These are phyloP conservation scores for Rhododendron vialii DNA, from an alignment of 148 eudicot species.

Conservation along the genomic window DNA sequence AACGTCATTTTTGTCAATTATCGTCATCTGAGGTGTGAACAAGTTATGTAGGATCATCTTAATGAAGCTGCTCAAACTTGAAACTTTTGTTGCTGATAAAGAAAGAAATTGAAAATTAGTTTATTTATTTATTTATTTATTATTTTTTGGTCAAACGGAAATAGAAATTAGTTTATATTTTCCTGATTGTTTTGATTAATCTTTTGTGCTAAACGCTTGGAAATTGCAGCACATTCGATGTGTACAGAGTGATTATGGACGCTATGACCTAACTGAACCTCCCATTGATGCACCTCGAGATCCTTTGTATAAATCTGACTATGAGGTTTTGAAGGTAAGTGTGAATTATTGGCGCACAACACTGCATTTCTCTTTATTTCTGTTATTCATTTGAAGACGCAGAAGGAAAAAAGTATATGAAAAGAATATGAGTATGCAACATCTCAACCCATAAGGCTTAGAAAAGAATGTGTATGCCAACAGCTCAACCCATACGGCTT, in stretches of 20 bases:
- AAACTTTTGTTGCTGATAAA: background rate
- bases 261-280: conserved; percentile 89
- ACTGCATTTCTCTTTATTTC: background rate
- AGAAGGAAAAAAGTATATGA: background rate
- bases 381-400: background rate
- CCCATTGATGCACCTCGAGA: conserved; percentile 97
- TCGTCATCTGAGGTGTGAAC: background rate
- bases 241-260: conserved; percentile 88
- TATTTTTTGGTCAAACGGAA: no score
- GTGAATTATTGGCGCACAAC: background rate
- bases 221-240: conserved; percentile 80
- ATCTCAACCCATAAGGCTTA: background rate
- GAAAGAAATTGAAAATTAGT: background rate
- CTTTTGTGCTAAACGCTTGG: background rate
- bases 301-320: conserved; percentile 92
- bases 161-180: background rate
- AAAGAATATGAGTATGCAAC: background rate
- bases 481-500: background rate
- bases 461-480: background rate
- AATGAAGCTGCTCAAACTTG: background rate
- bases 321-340: conserved; percentile 72
- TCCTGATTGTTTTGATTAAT: background rate
- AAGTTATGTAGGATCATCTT: background rate
- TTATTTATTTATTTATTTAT: no score
- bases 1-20: background rate